Base-by-base conservation (phyloP, 2,329 filamentous ascomycete species). In the Trichophaea hybrida region DNA sequence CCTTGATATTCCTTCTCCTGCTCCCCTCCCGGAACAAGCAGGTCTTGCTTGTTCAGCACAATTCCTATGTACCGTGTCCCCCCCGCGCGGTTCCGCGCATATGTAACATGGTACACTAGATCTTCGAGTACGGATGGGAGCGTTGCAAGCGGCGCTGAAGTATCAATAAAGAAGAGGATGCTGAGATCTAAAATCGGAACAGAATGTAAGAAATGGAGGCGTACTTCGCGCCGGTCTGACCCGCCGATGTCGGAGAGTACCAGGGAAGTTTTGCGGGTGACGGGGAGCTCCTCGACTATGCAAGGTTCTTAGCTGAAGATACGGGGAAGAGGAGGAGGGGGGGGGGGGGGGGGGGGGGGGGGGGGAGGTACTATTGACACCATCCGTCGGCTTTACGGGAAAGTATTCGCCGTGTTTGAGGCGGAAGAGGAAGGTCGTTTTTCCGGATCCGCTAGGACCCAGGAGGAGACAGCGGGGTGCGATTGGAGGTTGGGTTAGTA, bases 1-100 rank as follows among this genome's bases (percentile, higher is more conserved):
- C 37, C 59, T 4, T n/a, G 13, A 13, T 61, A 48, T 2, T 17
- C 40, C 33, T 15, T 38, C 46, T 3, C 17, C 38, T 31, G 44
- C 53, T n/a, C 58, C 54, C 31, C 35, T 31, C 6, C 15, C 52
- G 10, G 51, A 33, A 35, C 53, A 57, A 63, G 55, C n/a, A 63
- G 50, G 46, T 64, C 62, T 40, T 64, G 62, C 46, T 64, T 64
- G 24, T 64, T 64, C 37, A 64, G 59, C 5, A 64, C 62, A 2
- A 64, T 55, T 2, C 62, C 62, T 12, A 64, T 43, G 56, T 61
- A 64, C 24, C 59, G 51, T 35, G 61, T 57, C 8, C 33, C 49
- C 8, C 61, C 60, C 13, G 44, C 58, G 7, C 59, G 58, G 12
- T 34, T 44, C 15, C 55, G 58, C 10, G 61, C 55, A 32, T 64